Conservation (phyloP, 257 asterid genomes). For the Solanum habrochaites region DNA sequence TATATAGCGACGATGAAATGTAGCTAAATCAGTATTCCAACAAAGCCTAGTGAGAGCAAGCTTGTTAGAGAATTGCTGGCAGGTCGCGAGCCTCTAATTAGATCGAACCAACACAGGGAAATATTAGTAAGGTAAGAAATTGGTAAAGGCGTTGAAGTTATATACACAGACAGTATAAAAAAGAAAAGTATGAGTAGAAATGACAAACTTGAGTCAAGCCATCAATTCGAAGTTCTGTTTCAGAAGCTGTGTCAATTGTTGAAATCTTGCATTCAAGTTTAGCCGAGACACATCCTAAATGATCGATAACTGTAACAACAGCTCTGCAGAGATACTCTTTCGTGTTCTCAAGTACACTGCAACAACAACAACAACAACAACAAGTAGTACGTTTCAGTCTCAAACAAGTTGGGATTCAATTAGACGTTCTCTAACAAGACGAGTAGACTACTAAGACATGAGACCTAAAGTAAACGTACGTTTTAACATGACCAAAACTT, state of each 20-base stretch:
- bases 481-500: neutral
- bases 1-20: slow-evolving; percentile 35
- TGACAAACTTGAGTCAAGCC: slow-evolving; percentile 30
- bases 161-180: neutral
- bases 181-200: neutral
- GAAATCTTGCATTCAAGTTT: slow-evolving; percentile 34
- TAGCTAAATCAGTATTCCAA: slow-evolving; percentile 26
- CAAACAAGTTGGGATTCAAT: neutral
- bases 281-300: slow-evolving; percentile 53
- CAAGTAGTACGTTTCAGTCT: neutral
- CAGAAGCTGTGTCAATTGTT: slow-evolving; percentile 17
- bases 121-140: neutral
- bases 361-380: neutral
- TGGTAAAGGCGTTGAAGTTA: neutral
- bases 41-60: slow-evolving; percentile 24
- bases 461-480: neutral
- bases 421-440: neutral
- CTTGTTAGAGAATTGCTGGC: slow-evolving; percentile 37
- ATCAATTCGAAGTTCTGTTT: slow-evolving; percentile 29
- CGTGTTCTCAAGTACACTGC: slow-evolving; percentile 52
- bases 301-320: slow-evolving; percentile 50
- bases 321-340: slow-evolving; percentile 47
- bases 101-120: neutral
- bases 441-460: neutral
- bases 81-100: slow-evolving; percentile 36